These are phyloP conservation scores for Colletotrichum filicis DNA, from an alignment of 2,329 filamentous ascomycete genomes.

Conservation along the genomic window DNA sequence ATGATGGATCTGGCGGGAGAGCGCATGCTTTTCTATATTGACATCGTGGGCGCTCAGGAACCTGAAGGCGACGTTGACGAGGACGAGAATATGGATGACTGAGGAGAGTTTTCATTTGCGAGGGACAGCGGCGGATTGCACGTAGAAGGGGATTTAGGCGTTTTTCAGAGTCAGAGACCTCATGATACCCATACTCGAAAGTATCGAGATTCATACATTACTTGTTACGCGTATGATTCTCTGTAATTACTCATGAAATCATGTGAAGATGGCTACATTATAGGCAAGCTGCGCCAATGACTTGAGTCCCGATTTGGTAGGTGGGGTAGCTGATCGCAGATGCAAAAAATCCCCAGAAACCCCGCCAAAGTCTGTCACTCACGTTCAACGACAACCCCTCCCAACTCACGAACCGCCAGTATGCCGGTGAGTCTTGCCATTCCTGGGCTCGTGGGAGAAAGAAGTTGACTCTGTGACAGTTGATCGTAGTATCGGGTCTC, in stretches of 20 bases:
- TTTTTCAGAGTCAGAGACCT: background rate
- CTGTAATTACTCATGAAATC: background rate
- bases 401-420: background rate
- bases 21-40: constrained; percentile 47
- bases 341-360: constrained; percentile 3
- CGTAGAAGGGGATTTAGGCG: no score
- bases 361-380: constrained; percentile 14
- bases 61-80: background rate
- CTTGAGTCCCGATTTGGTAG: background rate
- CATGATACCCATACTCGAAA: constrained; percentile 18
- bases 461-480: constrained; percentile 58
- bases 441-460: background rate
- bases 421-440: constrained; percentile 30
- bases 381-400: background rate
- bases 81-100: constrained; percentile 18
- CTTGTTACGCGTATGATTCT: background rate
- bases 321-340: constrained; percentile 2
- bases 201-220: background rate
- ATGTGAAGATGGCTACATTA: background rate
- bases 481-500: constrained; percentile 74
- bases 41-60: constrained; percentile 23
- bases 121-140: no score
- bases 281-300: background rate
- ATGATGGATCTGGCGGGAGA: constrained; percentile 56
- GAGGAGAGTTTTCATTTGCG: background rate